These are phyloP conservation scores for Cordyceps militaris DNA, from an alignment of 2,329 filamentous ascomycete genomes.

Conservation along the genomic window DNA sequence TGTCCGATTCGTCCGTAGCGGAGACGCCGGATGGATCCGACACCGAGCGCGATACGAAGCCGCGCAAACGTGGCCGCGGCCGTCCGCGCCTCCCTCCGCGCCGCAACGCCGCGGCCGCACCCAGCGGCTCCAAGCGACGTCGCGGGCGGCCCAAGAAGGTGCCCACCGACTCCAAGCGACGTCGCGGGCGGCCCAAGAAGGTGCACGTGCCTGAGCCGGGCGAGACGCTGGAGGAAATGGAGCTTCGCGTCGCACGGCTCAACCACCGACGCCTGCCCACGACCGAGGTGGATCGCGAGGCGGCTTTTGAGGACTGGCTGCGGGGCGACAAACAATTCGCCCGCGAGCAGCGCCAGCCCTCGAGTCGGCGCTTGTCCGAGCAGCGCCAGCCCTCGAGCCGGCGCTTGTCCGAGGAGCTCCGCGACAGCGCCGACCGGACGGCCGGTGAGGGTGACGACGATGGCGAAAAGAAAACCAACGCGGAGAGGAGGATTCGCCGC, in stretches of 20 bases:
- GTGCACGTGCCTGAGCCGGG: conserved; percentile 32
- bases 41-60: not conserved
- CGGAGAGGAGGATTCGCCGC: conserved; percentile 23
- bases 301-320: conserved; percentile 29
- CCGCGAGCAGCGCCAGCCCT: conserved; percentile 14
- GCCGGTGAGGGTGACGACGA: conserved; percentile 15
- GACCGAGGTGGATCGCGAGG: conserved; percentile 22
- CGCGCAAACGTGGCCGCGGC: conserved; percentile 2
- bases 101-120: not conserved
- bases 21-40: conserved; percentile 31
- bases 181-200: conserved; percentile 38
- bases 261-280: conserved; percentile 25
- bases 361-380: conserved; percentile 12
- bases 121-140: conserved; percentile 16
- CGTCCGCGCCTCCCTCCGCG: conserved; percentile 14
- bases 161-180: no score
- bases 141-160: conserved; percentile 35
- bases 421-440: conserved; percentile 10
- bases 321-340: conserved; percentile 23
- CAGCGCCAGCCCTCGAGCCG: conserved; percentile 15
- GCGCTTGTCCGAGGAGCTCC: conserved; percentile 11
- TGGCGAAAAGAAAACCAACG: conserved; percentile 17
- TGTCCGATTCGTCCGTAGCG: conserved; percentile 29
- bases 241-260: conserved; percentile 40
- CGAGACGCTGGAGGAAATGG: conserved; percentile 40